Evolutionary conservation across 345 rosid species (phyloP), one percentile per base, ranked within the genome.

Genomic region (Carallia brachiata): DNA sequence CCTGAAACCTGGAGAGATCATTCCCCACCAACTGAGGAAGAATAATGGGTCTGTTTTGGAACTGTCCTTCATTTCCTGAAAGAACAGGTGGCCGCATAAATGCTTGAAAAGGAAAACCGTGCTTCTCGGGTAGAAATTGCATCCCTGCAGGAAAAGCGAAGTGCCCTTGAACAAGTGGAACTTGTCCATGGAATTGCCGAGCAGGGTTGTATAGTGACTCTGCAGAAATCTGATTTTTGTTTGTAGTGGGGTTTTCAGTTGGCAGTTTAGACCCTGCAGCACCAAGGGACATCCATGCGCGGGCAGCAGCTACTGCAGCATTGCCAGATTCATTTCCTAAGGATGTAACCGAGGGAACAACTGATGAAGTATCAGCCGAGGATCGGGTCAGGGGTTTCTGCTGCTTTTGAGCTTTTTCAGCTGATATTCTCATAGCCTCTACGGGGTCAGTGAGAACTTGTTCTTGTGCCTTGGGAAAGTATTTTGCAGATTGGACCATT

Each of bases 231-330:
- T 80, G 91, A 79, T 68, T 79, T 70, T 82, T 92, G n/a, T 70
- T 81, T 32, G 77, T 52, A 65, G 63, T 55, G 5, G 83, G 65
- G 66, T 72, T 84, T 77, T 89, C 97, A 23, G 66, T 57, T 3
- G 79, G 63, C 62, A 78, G 90, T 80, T 74, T 88, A 53, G 76
- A 78, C 17, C 90, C 91, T 66, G 84, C 91, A 36, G 89, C 84
- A 58, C 95, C 97, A 62, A 90, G 67, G 12, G 95, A 89, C 96
- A 91, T 94, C 96, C 96, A 91, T 6, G 89, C 96, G 34, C 91
- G 73, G 57, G 97, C 90, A 68, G 93, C 97, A 47, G 84, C 78
- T 39, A 73, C 83, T 3, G 93, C 83, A 67, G 89, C 96, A 80
- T 85, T 89, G 79, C 76, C 75, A 5, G 89, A 74, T 74, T 83